A percentile compares a stretch with the other conserved stretches of the same genome.
phyloP scores from a whole-genome alignment of 2,329 filamentous ascomycete genomes.

The Aspergillus japonicus region DNA sequence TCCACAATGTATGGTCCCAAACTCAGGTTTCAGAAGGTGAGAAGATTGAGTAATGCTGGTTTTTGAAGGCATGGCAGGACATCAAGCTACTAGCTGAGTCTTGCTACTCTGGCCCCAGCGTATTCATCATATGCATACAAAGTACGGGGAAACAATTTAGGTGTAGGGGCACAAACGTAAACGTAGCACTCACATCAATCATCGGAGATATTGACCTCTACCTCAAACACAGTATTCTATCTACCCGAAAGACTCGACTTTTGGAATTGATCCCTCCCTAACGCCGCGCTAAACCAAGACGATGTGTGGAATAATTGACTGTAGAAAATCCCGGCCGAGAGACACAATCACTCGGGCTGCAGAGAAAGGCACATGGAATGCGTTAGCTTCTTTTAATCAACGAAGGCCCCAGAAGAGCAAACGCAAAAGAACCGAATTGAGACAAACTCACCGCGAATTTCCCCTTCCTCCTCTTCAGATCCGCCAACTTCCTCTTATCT shows the following conservation, averaged over 20 bases:
- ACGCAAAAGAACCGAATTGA: neutral
- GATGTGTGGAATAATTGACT: conserved; percentile 15
- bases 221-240: conserved; percentile 11
- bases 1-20: neutral
- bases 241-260: conserved; percentile 3
- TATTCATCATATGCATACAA: conserved; percentile 44
- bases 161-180: neutral
- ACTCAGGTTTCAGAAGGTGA: conserved; percentile 57
- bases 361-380: neutral
- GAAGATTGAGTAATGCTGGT: conserved; percentile 65
- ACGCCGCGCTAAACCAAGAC: conserved; percentile 31
- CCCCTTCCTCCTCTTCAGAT: conserved; percentile 66
- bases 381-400: conserved; percentile 8
- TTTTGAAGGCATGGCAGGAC: conserved; percentile 56
- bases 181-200: conserved; percentile 24
- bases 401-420: neutral
- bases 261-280: conserved; percentile 18
- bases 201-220: conserved; percentile 6
- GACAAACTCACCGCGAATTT: conserved; percentile 52
- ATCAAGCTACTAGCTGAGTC: conserved; percentile 27
- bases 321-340: neutral
- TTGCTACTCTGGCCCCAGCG: conserved; percentile 55
- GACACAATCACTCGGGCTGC: conserved; percentile 34
- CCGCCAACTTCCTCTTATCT: conserved; percentile 68
- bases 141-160: conserved; percentile 7